Percentiles rank a stretch among this genome's conserved stretches.
Conservation (phyloP, 78 protist genomes). For the Tieghemostelium lacteum region DNA sequence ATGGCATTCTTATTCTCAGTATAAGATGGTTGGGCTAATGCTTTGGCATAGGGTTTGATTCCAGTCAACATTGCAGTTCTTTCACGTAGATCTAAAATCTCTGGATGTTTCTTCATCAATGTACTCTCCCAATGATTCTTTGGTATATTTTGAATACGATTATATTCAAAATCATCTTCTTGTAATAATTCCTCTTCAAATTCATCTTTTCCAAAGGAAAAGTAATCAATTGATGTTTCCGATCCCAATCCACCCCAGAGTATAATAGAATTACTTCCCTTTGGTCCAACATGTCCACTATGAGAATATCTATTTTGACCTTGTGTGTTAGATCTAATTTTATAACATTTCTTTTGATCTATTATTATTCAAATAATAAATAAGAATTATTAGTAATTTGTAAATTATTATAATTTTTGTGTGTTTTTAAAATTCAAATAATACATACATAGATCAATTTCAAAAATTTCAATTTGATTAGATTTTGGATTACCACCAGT, state of each 20-base stretch:
- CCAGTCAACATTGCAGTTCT: slow-evolving; percentile 60
- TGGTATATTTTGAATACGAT: slow-evolving; percentile 70
- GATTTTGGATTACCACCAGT: slow-evolving; percentile 53
- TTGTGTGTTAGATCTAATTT: slow-evolving; percentile 16
- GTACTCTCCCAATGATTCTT: slow-evolving; percentile 67
- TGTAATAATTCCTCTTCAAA: slow-evolving; percentile 48
- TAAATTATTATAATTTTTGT: not conserved
- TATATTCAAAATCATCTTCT: slow-evolving; percentile 52
- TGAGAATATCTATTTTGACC: slow-evolving; percentile 43
- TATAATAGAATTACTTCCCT: slow-evolving; percentile 1
- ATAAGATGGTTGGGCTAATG: slow-evolving; percentile 70
- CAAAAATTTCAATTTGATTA: slow-evolving; percentile 33
- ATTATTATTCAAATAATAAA: not conserved
- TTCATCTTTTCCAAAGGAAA: slow-evolving; percentile 72
- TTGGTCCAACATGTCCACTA: slow-evolving; percentile 22
- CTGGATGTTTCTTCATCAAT: slow-evolving; percentile 80
- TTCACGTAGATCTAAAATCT: slow-evolving; percentile 58
- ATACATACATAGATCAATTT: slow-evolving; percentile 48
- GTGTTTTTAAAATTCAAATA: not conserved
- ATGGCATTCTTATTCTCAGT: slow-evolving; percentile 62
- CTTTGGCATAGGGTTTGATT: slow-evolving; percentile 36
- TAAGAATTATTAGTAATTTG: not conserved
- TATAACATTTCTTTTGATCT: slow-evolving; percentile 57
- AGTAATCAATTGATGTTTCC: slow-evolving; percentile 52
- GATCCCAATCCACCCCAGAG: slow-evolving; percentile 24